These are phyloP conservation scores for Agapanthus africanus DNA, from an alignment of 106 monocot species.

Conservation along the genomic window DNA sequence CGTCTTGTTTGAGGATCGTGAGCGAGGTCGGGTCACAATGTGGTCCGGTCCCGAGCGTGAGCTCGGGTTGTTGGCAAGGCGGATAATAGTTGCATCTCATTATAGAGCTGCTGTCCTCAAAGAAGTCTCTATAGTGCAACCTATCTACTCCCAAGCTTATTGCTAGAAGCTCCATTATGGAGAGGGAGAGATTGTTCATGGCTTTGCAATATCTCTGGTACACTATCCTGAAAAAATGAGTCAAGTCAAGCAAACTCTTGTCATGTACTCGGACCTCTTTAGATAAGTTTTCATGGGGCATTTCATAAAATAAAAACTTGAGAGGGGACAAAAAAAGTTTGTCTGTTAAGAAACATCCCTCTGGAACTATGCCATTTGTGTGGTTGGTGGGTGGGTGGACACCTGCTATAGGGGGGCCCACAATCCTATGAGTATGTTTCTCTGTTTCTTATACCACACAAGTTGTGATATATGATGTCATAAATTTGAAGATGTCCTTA, in stretches of 20 bases:
- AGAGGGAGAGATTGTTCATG: conserved; percentile 46
- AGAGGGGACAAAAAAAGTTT: too few species aligned
- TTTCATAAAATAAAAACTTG: too few species aligned
- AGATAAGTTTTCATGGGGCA: not conserved
- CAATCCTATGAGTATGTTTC: too few species aligned
- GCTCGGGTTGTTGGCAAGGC: conserved; percentile 59
- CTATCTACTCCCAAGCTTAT: conserved; percentile 59
- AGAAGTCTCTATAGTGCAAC: conserved; percentile 57
- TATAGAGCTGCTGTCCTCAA: conserved; percentile 52
- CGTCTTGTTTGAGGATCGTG: conserved; percentile 55
- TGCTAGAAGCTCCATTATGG: conserved; percentile 70
- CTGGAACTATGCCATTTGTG: too few species aligned
- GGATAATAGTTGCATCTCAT: conserved; percentile 75
- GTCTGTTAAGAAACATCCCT: too few species aligned
- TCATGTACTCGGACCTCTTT: not conserved
- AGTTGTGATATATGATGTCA: too few species aligned
- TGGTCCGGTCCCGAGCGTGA: conserved; percentile 62
- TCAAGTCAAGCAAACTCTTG: not conserved
- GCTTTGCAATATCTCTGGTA: conserved; percentile 70
- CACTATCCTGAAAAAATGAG: conserved; percentile 29
- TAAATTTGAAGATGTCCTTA: too few species aligned
- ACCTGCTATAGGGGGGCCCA: not conserved
- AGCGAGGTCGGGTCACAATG: conserved; percentile 59
- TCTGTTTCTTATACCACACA: too few species aligned
- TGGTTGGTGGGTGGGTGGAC: too few species aligned